These are phyloP conservation scores for Teratosphaeria zuluensis DNA, from an alignment of 2,329 filamentous ascomycete genomes.

Conservation along the genomic window DNA sequence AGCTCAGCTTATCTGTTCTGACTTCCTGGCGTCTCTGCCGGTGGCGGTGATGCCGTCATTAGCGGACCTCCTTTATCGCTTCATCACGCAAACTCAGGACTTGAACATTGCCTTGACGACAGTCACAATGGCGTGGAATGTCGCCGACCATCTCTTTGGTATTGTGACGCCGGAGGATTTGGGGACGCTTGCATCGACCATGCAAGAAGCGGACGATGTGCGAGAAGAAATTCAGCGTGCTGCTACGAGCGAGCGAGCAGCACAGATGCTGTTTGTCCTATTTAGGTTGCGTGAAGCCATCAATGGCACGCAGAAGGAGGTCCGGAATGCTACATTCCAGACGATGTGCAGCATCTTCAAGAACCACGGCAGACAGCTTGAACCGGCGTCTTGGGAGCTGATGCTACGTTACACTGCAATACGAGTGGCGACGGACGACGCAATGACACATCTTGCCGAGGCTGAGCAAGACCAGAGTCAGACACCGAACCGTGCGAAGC, in stretches of 20 bases:
- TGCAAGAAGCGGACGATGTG: conserved; percentile 14
- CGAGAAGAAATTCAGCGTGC: conserved; percentile 10
- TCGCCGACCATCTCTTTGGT: conserved; percentile 71
- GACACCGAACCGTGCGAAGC: not conserved
- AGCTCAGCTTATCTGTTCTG: conserved; percentile 84
- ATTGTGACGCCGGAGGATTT: conserved; percentile 34
- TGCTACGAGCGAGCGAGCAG: conserved; percentile 30
- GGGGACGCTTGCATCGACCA: conserved; percentile 13
- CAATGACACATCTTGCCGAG: not conserved
- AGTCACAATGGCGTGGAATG: conserved; percentile 90
- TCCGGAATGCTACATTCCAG: conserved; percentile 81
- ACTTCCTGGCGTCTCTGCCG: conserved; percentile 69
- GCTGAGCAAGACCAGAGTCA: not conserved
- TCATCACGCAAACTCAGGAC: conserved; percentile 82
- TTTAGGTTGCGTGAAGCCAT: conserved; percentile 62
- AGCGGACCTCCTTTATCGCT: conserved; percentile 79
- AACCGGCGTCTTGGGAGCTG: conserved; percentile 69
- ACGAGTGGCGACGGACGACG: conserved; percentile 47
- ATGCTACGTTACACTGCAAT: conserved; percentile 76
- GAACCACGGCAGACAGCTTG: conserved; percentile 74
- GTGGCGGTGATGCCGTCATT: conserved; percentile 65
- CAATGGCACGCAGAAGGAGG: conserved; percentile 60
- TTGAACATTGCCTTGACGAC: conserved; percentile 94
- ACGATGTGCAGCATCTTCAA: conserved; percentile 87
- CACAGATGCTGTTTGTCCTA: conserved; percentile 70